Evolutionary conservation across 768 basidiomycete genomes (phyloP), one percentile per base, ranked within the genome.

Genomic region (Collybia sordida): DNA sequence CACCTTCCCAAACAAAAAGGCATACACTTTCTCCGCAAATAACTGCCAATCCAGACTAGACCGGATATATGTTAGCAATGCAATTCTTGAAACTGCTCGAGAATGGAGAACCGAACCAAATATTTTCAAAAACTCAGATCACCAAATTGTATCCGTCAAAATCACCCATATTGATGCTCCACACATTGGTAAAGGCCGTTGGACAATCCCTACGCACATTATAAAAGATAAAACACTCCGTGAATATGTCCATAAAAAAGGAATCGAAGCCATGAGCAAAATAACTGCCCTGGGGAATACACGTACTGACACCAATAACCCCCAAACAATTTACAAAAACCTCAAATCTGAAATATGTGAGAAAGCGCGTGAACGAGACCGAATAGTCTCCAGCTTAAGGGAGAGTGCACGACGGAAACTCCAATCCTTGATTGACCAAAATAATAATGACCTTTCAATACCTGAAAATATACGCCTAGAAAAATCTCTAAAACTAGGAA

Each of bases 21-120:
- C 17, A 6, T 74, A 59, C 46, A 67, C 73, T 3, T 72, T 55
- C 58, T 37, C 44, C 25, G 37, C 39, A 19, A 53, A 42, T 35
- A 31, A 21, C 2, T 35, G 51, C n/a, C 58, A 27, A 24, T 42
- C 42, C 19, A 14, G 23, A 18, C 15, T 42, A 6, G 42, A 42
- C 42, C 23, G 14, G 15, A 42, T 42, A 22, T 42, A 42, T 31
- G 8, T 31, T 28, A 44, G 12, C 0, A 28, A 44, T 18, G 15
- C 17, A 6, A 4, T 28, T 4, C 15, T 44, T 6, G 25, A 25
- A 44, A 3, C 17, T 19, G 27, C 23, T 11, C 22, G 34, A 17
- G 23, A 24, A 9, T 42, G 41, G 41, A 15, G 19, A 18, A 24
- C 19, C 19, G 19, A 31, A 11, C 14, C 42, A 11, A 28, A 18